These are phyloP conservation scores for Tephrocybe sp. DNA, from an alignment of 768 basidiomycete species.

Conservation along the genomic window DNA sequence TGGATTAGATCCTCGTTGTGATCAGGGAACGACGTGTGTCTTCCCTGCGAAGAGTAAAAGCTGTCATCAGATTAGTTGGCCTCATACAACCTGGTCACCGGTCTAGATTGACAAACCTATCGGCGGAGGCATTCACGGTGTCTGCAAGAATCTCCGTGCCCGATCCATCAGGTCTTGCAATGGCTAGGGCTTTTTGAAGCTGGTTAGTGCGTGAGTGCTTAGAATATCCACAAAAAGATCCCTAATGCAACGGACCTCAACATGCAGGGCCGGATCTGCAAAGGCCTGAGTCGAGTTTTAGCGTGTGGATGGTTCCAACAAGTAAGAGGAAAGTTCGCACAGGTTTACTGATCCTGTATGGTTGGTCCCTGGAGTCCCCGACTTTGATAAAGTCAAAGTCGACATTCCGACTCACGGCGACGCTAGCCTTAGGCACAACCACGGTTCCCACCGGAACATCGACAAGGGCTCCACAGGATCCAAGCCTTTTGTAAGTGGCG, in stretches of 20 bases:
- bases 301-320: constrained; percentile 7
- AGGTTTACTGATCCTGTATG: constrained; percentile 69
- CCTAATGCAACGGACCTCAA: constrained; percentile 38
- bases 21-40: constrained; percentile 79
- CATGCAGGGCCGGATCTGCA: constrained; percentile 55
- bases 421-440: constrained; percentile 65
- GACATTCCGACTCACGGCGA: constrained; percentile 71
- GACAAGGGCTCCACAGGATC: constrained; percentile 73
- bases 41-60: constrained; percentile 85
- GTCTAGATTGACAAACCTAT: constrained; percentile 54
- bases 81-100: too few species aligned
- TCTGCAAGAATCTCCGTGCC: constrained; percentile 38
- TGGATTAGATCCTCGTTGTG: constrained; percentile 64
- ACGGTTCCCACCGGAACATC: constrained; percentile 73
- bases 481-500: constrained; percentile 47
- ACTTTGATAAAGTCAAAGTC: constrained; percentile 68
- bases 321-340: constrained; percentile 32
- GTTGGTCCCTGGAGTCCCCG: constrained; percentile 36
- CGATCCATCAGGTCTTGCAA: constrained; percentile 39
- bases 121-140: constrained; percentile 74
- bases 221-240: constrained; percentile 1
- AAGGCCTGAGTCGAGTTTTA: constrained; percentile 41
- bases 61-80: constrained; percentile 30
- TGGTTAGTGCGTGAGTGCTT: constrained; percentile 21
- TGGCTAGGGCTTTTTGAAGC: constrained; percentile 45